phyloP scores from a whole-genome alignment of 768 basidiomycete genomes.

The Tulasnella sp. region DNA sequence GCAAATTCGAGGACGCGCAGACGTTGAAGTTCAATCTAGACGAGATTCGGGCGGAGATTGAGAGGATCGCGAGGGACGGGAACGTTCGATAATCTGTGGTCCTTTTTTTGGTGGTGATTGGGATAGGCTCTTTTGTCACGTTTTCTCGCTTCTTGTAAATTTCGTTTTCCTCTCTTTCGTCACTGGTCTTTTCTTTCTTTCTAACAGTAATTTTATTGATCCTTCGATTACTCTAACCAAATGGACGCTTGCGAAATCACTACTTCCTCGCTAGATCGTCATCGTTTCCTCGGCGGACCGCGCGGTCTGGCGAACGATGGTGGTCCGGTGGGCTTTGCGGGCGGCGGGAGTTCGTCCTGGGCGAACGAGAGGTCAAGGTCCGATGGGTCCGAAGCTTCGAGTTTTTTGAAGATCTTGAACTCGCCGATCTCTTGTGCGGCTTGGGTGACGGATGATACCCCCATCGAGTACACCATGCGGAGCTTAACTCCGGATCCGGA shows the following conservation, averaged over 20 bases:
- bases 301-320: constrained; percentile 9
- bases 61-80: constrained; percentile 34
- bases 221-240: not conserved
- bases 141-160: too few species aligned
- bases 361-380: not conserved
- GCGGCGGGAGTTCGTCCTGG: not conserved
- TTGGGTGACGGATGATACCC: constrained; percentile 43
- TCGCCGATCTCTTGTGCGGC: constrained; percentile 40
- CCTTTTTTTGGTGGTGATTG: not conserved
- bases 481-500: constrained; percentile 66
- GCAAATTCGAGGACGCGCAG: constrained; percentile 94
- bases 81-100: constrained; percentile 9
- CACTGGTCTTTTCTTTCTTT: not conserved
- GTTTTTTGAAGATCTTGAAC: constrained; percentile 32
- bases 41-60: constrained; percentile 80
- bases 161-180: not conserved
- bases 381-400: constrained; percentile 19
- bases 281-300: constrained; percentile 8
- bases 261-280: not conserved
- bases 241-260: not conserved
- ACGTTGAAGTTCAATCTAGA: constrained; percentile 64
- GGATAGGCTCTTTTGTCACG: not conserved
- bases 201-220: not conserved
- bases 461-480: constrained; percentile 83
- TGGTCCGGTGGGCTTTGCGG: not conserved